phyloP scores from a whole-genome alignment of 108 stramenopile genomes.

The Nitzschia inconspicua region DNA sequence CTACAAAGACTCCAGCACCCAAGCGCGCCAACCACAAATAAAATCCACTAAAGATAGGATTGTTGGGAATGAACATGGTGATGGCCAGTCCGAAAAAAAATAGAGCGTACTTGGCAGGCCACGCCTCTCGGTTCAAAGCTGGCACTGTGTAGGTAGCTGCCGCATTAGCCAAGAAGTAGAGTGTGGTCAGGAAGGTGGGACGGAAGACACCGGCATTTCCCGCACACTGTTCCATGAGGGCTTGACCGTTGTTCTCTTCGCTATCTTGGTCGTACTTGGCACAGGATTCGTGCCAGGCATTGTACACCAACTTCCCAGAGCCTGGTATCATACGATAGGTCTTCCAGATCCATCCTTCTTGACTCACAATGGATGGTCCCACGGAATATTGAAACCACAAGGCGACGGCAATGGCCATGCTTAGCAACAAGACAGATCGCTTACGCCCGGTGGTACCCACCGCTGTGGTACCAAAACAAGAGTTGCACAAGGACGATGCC shows the following conservation, averaged over 20 bases:
- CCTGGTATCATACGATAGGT: constrained; percentile 45
- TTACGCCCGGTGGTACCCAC: constrained; percentile 72
- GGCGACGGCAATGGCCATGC: constrained; percentile 49
- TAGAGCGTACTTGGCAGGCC: constrained; percentile 78
- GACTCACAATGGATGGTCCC: constrained; percentile 56
- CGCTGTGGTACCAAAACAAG: constrained; percentile 62
- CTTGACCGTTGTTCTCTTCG: constrained; percentile 18
- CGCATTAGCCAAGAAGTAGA: constrained; percentile 65
- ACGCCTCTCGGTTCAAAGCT: constrained; percentile 55
- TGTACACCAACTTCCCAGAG: constrained; percentile 50
- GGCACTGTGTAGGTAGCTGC: constrained; percentile 49
- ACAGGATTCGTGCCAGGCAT: constrained; percentile 70
- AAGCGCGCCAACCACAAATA: constrained; percentile 69
- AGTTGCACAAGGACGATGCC: constrained; percentile 54
- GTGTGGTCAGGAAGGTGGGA: constrained; percentile 53
- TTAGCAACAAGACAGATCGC: constrained; percentile 70
- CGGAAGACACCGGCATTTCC: constrained; percentile 82
- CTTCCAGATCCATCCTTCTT: constrained; percentile 56
- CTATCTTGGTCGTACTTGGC: constrained; percentile 29
- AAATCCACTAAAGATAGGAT: constrained; percentile 53
- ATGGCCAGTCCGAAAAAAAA: constrained; percentile 55
- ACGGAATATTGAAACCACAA: constrained; percentile 77
- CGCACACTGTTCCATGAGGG: constrained; percentile 58
- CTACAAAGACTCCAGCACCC: constrained; percentile 61
- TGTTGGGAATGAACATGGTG: constrained; percentile 57